Conservation (phyloP, 108 stramenopile genomes). For the Mediolabrus comicus region DNA sequence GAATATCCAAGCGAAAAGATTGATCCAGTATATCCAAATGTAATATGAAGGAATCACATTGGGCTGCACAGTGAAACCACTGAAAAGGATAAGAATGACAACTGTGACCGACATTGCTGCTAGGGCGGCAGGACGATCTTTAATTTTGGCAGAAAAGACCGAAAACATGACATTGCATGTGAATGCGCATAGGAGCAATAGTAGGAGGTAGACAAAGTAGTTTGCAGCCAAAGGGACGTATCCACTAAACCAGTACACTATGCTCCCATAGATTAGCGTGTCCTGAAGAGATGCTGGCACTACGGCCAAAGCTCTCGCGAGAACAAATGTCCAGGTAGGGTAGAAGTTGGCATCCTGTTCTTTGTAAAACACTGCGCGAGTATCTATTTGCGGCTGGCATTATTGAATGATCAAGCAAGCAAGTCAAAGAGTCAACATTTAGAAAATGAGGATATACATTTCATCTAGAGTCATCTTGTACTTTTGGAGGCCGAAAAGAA, state of each 20-base stretch:
- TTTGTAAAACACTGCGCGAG: constrained; percentile 81
- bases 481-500: neutral
- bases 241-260: constrained; percentile 64
- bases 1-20: constrained; percentile 60
- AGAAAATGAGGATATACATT: too few relatives aligned
- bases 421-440: too few relatives aligned
- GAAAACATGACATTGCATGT: constrained; percentile 52
- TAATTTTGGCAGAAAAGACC: constrained; percentile 55
- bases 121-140: constrained; percentile 51
- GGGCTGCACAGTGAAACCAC: constrained; percentile 65
- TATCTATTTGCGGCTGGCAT: constrained; percentile 49
- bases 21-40: constrained; percentile 73
- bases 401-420: neutral
- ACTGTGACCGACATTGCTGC: constrained; percentile 55
- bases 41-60: constrained; percentile 48
- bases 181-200: constrained; percentile 44
- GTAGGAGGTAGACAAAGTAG: constrained; percentile 60
- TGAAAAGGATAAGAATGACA: constrained; percentile 57
- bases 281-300: constrained; percentile 59
- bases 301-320: constrained; percentile 47
- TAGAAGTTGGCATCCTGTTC: constrained; percentile 85
- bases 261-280: constrained; percentile 48
- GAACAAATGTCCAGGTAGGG: constrained; percentile 68
- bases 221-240: constrained; percentile 48
- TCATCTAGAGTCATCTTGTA: neutral